phyloP scores from a whole-genome alignment of 2,329 filamentous ascomycete species.

The Torrubiella hemipterigena region DNA sequence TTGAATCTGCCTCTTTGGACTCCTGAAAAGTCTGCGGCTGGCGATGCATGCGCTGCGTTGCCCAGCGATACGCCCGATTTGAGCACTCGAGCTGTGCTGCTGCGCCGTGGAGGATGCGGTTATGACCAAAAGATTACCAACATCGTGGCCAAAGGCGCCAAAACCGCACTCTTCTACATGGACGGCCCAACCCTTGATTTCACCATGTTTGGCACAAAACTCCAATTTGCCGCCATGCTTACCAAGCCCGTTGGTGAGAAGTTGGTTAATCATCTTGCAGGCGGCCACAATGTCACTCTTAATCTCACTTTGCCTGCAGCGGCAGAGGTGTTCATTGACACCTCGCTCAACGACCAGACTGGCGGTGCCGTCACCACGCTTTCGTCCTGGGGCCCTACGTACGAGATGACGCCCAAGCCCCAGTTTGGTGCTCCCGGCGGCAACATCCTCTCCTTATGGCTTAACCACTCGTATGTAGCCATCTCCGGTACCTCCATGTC shows the following conservation, averaged over 20 bases:
- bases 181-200: conserved; percentile 24
- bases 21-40: conserved; percentile 29
- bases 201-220: conserved; percentile 18
- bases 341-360: conserved; percentile 25
- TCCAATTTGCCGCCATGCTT: conserved; percentile 25
- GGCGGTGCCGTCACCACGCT: conserved; percentile 40
- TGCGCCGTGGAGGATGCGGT: conserved; percentile 40
- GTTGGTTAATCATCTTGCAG: conserved; percentile 31
- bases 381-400: conserved; percentile 50
- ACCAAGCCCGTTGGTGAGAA: conserved; percentile 24
- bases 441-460: conserved; percentile 48
- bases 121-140: conserved; percentile 42
- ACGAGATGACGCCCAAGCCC: conserved; percentile 44
- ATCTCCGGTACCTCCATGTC: conserved; percentile 50
- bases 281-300: conserved; percentile 29
- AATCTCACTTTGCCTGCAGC: conserved; percentile 28
- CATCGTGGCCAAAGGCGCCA: conserved; percentile 40
- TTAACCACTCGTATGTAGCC: conserved; percentile 35
- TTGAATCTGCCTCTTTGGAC: conserved; percentile 19
- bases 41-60: conserved; percentile 35
- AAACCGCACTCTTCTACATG: conserved; percentile 51
- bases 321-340: conserved; percentile 16
- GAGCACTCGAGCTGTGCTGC: conserved; percentile 37
- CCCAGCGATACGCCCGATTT: conserved; percentile 40
- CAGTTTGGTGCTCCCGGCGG: conserved; percentile 43